These are phyloP conservation scores for Oryza officinalis DNA, from an alignment of 176 grass and related monocot genomes.

Conservation along the genomic window DNA sequence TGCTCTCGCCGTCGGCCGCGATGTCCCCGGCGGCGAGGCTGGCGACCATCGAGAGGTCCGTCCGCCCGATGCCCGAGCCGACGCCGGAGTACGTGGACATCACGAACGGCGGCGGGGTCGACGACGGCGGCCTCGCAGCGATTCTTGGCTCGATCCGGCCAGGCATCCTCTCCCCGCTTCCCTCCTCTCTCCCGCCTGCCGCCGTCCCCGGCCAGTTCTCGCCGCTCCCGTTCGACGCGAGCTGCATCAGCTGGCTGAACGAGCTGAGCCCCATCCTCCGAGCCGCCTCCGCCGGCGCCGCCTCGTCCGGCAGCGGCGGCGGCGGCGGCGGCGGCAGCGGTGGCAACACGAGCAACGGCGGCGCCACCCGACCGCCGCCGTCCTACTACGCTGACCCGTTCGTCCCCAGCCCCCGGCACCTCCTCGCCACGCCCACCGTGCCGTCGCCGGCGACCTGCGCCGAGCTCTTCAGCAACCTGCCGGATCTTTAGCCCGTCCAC, in stretches of 20 bases:
- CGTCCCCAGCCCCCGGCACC: conserved; percentile 61
- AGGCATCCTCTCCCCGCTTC: conserved; percentile 77
- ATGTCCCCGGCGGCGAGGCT: conserved; percentile 86
- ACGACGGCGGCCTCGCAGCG: conserved; percentile 37
- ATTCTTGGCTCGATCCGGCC: conserved; percentile 18
- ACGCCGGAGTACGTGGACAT: not conserved
- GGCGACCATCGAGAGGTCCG: conserved; percentile 72
- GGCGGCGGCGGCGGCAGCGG: not conserved
- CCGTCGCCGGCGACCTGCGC: conserved; percentile 60
- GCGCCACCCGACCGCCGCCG: not conserved
- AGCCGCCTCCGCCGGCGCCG: conserved; percentile 13
- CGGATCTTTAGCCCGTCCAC: conserved; percentile 36
- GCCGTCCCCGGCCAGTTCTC: conserved; percentile 63
- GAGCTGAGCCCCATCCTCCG: conserved; percentile 74
- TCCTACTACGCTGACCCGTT: conserved; percentile 61
- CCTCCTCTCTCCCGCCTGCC: conserved; percentile 58
- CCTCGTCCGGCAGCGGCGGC: conserved; percentile 10
- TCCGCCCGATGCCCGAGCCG: conserved; percentile 38
- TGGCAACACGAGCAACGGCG: conserved; percentile 15
- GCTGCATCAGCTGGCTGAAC: conserved; percentile 60
- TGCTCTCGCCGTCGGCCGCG: conserved; percentile 52
- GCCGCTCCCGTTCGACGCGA: conserved; percentile 64
- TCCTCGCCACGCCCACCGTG: conserved; percentile 65
- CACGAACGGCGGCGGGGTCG: not conserved
- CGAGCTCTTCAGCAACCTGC: conserved; percentile 47